phyloP scores from a whole-genome alignment of 1,284 basidiomycete genomes.

The Porodaedalea pini region DNA sequence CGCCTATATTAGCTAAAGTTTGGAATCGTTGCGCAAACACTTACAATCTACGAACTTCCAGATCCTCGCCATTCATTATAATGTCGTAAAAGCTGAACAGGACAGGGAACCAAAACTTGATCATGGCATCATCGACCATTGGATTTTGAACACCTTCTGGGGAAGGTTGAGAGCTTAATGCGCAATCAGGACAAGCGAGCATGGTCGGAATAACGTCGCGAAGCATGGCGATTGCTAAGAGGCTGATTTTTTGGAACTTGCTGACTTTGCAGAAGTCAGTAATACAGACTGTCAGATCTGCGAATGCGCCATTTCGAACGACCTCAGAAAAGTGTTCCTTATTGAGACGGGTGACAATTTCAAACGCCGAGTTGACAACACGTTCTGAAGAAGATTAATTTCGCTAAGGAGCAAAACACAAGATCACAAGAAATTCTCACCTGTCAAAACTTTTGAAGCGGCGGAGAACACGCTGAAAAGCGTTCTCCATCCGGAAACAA shows the following conservation, averaged over 20 bases:
- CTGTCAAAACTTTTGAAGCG: constrained; percentile 90
- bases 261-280: constrained; percentile 99
- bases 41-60: constrained; percentile 94
- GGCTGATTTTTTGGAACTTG: constrained; percentile 97
- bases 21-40: constrained; percentile 32
- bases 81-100: constrained; percentile 98
- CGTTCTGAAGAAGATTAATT: constrained; percentile 54
- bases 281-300: constrained; percentile 94
- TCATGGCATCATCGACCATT: constrained; percentile 76
- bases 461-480: constrained; percentile 99
- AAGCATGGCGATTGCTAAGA: constrained; percentile 96
- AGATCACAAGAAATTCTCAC: constrained; percentile 37
- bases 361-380: constrained; percentile 92
- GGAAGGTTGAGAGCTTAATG: constrained; percentile 38
- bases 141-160: neutral
- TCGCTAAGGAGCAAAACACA: neutral
- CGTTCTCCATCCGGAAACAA: constrained; percentile 98
- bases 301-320: constrained; percentile 90
- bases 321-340: constrained; percentile 89
- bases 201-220: constrained; percentile 89
- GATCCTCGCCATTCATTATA: constrained; percentile 99
- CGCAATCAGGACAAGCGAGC: constrained; percentile 82
- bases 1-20: constrained; percentile 17
- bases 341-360: constrained; percentile 91
- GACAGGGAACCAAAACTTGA: constrained; percentile 96